Base-by-base conservation (phyloP, 2,329 filamentous ascomycete species). In the Epichloe aotearoae region DNA sequence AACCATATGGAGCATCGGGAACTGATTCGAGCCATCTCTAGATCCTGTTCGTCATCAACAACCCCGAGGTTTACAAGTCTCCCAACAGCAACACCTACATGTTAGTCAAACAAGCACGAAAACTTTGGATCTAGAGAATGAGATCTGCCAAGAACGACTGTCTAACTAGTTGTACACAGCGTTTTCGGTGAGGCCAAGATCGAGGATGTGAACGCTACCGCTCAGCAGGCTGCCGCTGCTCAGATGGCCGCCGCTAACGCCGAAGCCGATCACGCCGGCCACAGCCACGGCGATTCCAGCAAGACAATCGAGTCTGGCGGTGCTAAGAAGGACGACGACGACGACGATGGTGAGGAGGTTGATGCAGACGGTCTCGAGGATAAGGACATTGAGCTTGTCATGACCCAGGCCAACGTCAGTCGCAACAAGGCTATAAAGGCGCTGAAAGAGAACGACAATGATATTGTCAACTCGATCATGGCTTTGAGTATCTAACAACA, bases 381-480 rank as follows among this genome's bases (percentile, higher is more conserved):
- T 68, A 98, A 98, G 83, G 94, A 98, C 70, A 98, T 98, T 66
- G 93, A 98, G 74, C 82, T 98, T 53, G 93, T 98, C 71, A 96
- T 97, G 88, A 88, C 87, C 62, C 91, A 98, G 75, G 93, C 93
- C 63, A 93, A 78, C 65, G 94, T 98, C 64, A 95, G 88, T 62
- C 82, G 93, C 71, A 96, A 95, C 77, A 97, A 97, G 83, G 93
- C 93, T 55, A 82, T 98, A 76, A 98, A 97, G 77, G 93, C 94
- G 52, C 80, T 98, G 67, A 90, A 89, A 78, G 93, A 97, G 78
- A 98, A 98, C 69, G 91, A 97, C 75, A 96, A 97, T 66, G 93
- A 98, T 69, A 98, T 98, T 75, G 93, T 98, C 78, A 98, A 98
- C 80, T 96, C 93, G 63, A 98, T 98, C 76, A 98, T 98, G 93